Evolutionary conservation across 495 filamentous ascomycete genomes (phyloP), one percentile per base, ranked within the genome.

Genomic region (Xylaria intraflava): DNA sequence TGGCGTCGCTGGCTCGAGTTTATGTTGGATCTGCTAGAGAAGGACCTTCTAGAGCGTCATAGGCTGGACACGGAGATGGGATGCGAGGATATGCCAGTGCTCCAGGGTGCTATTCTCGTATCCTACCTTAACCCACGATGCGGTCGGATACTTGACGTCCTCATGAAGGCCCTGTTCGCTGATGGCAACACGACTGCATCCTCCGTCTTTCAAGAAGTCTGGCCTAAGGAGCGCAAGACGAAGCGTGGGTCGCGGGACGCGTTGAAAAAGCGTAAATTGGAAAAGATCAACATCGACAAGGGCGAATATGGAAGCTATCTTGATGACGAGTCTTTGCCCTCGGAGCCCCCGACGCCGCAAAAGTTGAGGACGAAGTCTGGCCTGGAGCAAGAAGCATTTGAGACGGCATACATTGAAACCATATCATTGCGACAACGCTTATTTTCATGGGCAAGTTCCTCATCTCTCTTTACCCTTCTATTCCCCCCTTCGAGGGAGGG

Each of bases 1-100:
- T 98, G 93, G 93, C 83, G 78, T 53, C 65, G 81, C 6, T 95
- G 89, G 88, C 73, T 96, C 4, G 80, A 84, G 24, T 84, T 85
- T 38, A 87, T 95, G 81, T 66, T 95, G 16, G 81, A 88, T 31
- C 78, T 88, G 16, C 61, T 96, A 1, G 82, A 93, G 59, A 75
- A 74, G 39, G 93, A 98, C 61, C 87, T 88, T 77, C 65, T 72
- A 2, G 80, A 84, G 43, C 72, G 90, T 16, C 40, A 70, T 46
- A 55, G 61, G 23, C 40, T 64, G 27, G 69, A 73, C 30, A 14
- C 40, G 1, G 64, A 68, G 51, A 57, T 45, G 29, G 55, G 26
- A 55, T 53, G 55, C 14, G 53, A 67, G 26, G 58, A 62, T 17
- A 55, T 60, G 61, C 47, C 65, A 41, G 27, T 64, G 70, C 46